Evolutionary conservation across 257 asterid species (phyloP).

Genomic region (Ligustrum vulgare): DNA sequence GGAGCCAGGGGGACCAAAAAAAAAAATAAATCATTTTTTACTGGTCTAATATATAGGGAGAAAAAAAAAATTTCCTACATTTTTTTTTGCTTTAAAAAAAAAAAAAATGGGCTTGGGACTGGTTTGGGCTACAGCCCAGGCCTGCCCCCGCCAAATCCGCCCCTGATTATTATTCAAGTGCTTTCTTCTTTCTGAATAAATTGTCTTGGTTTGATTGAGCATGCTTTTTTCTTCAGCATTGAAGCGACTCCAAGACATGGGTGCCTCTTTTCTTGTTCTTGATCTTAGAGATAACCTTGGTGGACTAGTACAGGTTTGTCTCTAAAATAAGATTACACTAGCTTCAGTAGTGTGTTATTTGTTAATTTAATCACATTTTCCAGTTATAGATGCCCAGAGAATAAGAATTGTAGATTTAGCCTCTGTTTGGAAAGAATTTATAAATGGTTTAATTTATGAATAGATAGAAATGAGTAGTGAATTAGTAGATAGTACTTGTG

Average conservation of each 20-base stretch:
- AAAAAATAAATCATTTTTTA: too few species aligned
- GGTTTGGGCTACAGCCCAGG: too few species aligned
- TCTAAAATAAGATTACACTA: constrained; percentile 18
- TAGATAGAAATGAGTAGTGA: too few species aligned
- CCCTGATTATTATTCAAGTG: not conserved
- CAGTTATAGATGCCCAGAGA: not conserved
- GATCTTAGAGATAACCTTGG: constrained; percentile 99
- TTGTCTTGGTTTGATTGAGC: constrained; percentile 14
- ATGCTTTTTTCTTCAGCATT: constrained; percentile 53
- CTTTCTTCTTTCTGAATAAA: constrained; percentile 1
- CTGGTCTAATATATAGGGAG: too few species aligned
- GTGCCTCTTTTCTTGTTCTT: constrained; percentile 83
- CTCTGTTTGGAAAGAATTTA: too few species aligned
- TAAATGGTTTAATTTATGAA: too few species aligned
- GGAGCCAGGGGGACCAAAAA: too few species aligned
- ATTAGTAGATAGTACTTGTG: too few species aligned
- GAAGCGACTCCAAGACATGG: constrained; percentile 85
- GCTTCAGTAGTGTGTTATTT: constrained; percentile 9
- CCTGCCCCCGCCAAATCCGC: too few species aligned
- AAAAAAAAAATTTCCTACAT: too few species aligned
- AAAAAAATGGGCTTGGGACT: too few species aligned
- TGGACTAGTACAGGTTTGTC: constrained; percentile 92
- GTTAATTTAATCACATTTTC: constrained; percentile 14
- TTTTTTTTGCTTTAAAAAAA: too few species aligned
- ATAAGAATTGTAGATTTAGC: not conserved